Conservation (phyloP, 495 filamentous ascomycete genomes). For the Staphylotrichum tortipilum region DNA sequence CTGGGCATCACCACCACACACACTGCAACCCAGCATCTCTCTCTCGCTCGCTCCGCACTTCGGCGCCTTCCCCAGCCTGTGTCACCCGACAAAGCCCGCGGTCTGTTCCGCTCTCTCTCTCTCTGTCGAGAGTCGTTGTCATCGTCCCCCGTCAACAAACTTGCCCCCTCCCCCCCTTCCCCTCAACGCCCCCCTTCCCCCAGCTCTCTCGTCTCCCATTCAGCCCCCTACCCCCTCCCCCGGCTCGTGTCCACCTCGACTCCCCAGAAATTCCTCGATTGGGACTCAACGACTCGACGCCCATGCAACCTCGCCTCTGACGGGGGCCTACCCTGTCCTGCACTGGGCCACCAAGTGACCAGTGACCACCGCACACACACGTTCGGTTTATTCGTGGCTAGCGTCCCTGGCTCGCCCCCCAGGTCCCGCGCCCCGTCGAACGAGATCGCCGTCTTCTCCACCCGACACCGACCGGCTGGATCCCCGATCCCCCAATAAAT, state of each 20-base stretch:
- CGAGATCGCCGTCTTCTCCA: conserved; percentile 21
- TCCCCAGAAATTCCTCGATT: conserved; percentile 16
- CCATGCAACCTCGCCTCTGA: conserved; percentile 16
- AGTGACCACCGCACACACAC: too few species aligned
- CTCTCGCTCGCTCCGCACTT: background rate
- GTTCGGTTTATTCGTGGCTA: too few species aligned
- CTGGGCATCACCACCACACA: too few species aligned
- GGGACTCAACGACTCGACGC: conserved; percentile 16
- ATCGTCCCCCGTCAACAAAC: too few species aligned
- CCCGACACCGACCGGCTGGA: conserved; percentile 24
- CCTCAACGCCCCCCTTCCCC: too few species aligned
- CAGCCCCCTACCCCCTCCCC: conserved; percentile 8
- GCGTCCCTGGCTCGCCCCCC: conserved; percentile 4
- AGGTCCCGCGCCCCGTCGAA: conserved; percentile 9
- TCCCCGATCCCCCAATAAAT: conserved; percentile 19
- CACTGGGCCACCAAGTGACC: background rate
- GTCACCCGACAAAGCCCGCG: background rate
- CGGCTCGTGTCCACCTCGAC: conserved; percentile 3
- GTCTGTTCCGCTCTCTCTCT: background rate
- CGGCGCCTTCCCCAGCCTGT: background rate
- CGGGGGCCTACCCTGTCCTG: conserved; percentile 4
- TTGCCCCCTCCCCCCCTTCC: too few species aligned
- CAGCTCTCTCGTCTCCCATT: background rate
- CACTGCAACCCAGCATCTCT: background rate
- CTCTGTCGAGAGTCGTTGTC: too few species aligned